phyloP scores from a whole-genome alignment of 805 yeast genomes.

The Candida nitratophila region DNA sequence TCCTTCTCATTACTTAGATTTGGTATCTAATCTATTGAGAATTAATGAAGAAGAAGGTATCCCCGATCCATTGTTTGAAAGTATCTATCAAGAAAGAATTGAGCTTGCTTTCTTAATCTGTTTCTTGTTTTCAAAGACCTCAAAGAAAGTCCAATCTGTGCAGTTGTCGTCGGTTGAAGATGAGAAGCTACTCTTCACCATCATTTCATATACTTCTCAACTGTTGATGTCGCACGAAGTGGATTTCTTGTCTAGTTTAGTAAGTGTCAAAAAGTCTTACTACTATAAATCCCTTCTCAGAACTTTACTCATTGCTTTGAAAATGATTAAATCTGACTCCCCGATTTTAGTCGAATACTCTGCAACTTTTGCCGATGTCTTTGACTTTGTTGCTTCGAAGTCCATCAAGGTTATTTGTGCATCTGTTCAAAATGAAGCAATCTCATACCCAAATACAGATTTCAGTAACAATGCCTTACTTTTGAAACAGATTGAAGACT shows the following conservation, averaged over 20 bases:
- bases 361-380: slow-evolving; percentile 46
- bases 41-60: slow-evolving; percentile 46
- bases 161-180: slow-evolving; percentile 22
- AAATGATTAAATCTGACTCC: slow-evolving; percentile 33
- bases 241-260: slow-evolving; percentile 36
- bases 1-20: slow-evolving; percentile 21
- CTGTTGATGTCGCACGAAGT: slow-evolving; percentile 44
- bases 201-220: slow-evolving; percentile 36
- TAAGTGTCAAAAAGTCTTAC: slow-evolving; percentile 28
- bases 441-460: slow-evolving; percentile 30
- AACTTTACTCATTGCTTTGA: slow-evolving; percentile 42
- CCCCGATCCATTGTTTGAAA: slow-evolving; percentile 38
- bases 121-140: slow-evolving; percentile 28
- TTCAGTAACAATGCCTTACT: slow-evolving; percentile 28
- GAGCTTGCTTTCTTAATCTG: slow-evolving; percentile 57
- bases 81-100: slow-evolving; percentile 52
- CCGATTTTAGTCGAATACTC: slow-evolving; percentile 38
- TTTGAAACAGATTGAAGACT: slow-evolving; percentile 54
- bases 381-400: slow-evolving; percentile 56
- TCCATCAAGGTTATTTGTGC: slow-evolving; percentile 57
- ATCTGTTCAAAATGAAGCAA: slow-evolving; percentile 51
- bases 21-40: slow-evolving; percentile 42
- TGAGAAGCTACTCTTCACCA: slow-evolving; percentile 31
- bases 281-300: slow-evolving; percentile 57
- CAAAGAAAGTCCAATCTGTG: slow-evolving; percentile 3